Percentiles rank a stretch among this genome's conserved stretches.
phyloP scores from a whole-genome alignment of 345 rosid genomes.

The Diplotaxis tenuifolia region DNA sequence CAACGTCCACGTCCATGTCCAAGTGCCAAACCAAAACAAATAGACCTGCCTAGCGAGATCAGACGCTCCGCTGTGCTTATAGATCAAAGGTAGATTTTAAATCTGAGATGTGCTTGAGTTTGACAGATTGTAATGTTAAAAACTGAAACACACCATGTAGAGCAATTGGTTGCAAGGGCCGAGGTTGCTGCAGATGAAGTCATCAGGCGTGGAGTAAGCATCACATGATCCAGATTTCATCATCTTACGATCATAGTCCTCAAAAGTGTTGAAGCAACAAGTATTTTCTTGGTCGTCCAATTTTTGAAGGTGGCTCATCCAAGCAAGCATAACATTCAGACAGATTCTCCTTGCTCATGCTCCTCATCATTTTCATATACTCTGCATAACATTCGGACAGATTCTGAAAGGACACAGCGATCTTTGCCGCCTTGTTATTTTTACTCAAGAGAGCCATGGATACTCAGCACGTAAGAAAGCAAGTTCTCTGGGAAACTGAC shows the following conservation, averaged over 20 bases:
- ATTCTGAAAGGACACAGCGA: constrained; percentile 94
- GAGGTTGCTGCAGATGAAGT: constrained; percentile 99
- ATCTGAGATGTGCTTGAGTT: constrained; percentile 8
- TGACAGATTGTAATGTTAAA: constrained; percentile 15
- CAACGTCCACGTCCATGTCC: too few relatives aligned
- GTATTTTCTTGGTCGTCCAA: not conserved
- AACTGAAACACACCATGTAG: constrained; percentile 56
- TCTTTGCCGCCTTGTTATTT: constrained; percentile 78
- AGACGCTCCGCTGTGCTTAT: too few relatives aligned
- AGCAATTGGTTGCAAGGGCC: constrained; percentile 95
- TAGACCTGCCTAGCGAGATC: too few relatives aligned
- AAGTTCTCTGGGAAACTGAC: constrained; percentile 96
- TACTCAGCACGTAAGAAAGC: constrained; percentile 95
- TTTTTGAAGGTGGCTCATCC: constrained; percentile 83
- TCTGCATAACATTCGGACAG: constrained; percentile 69
- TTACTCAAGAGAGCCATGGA: constrained; percentile 97
- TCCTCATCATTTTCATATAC: constrained; percentile 58
- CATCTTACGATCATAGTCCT: not conserved
- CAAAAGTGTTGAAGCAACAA: not conserved
- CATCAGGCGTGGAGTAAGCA: constrained; percentile 74
- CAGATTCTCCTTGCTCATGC: constrained; percentile 97
- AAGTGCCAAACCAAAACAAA: too few relatives aligned
- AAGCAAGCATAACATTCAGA: constrained; percentile 93
- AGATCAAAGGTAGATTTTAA: too few relatives aligned
- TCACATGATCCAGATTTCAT: constrained; percentile 17